Evolutionary conservation across 805 yeast species (phyloP).

Genomic region (Kregervanrija delftensis): DNA sequence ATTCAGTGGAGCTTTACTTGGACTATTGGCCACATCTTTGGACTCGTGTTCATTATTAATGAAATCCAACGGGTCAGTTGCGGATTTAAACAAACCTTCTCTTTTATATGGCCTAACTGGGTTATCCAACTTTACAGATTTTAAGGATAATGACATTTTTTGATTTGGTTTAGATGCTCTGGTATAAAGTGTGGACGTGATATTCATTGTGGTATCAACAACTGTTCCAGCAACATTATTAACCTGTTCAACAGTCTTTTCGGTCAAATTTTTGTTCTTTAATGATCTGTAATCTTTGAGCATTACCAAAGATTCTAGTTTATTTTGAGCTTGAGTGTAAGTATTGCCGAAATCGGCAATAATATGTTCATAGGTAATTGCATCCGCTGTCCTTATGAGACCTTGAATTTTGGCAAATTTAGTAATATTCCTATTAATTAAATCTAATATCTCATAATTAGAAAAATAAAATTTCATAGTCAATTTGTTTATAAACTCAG

Average conservation of each 20-base stretch:
- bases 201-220: slow-evolving; percentile 22
- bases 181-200: slow-evolving; percentile 25
- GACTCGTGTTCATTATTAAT: slow-evolving; percentile 4
- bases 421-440: slow-evolving; percentile 25
- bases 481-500: slow-evolving; percentile 42
- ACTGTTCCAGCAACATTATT: slow-evolving; percentile 21
- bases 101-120: slow-evolving; percentile 28
- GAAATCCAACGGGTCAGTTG: slow-evolving; percentile 24
- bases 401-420: slow-evolving; percentile 29
- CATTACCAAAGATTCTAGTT: slow-evolving; percentile 32
- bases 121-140: slow-evolving; percentile 24
- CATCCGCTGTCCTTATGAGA: slow-evolving; percentile 9
- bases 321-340: slow-evolving; percentile 30
- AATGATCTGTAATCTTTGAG: slow-evolving; percentile 31
- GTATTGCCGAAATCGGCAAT: slow-evolving; percentile 32
- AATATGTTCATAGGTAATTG: slow-evolving; percentile 27
- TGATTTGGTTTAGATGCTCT: slow-evolving; percentile 28
- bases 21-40: background rate
- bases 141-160: slow-evolving; percentile 14
- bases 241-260: slow-evolving; percentile 21
- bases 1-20: background rate
- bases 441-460: slow-evolving; percentile 29
- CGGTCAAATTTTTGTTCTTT: slow-evolving; percentile 31
- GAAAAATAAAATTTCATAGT: slow-evolving; percentile 33
- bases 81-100: slow-evolving; percentile 27